Evolutionary conservation across 768 basidiomycete species (phyloP), one percentile per base, ranked within the genome.

Genomic region (Agrocybe pediades): DNA sequence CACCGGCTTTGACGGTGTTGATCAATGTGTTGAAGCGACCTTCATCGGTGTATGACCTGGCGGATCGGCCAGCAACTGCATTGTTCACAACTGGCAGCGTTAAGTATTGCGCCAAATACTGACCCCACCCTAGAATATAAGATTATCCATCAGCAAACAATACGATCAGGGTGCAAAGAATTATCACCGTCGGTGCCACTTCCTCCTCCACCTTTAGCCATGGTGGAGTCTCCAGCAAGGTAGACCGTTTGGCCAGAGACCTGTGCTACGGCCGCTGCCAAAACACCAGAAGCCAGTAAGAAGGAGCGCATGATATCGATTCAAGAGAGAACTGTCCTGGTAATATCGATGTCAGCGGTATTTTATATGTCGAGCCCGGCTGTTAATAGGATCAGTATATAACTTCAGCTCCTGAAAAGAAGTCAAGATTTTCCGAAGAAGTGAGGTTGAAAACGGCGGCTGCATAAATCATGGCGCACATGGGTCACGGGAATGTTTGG

Each of bases 31-130:
- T 69, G 61, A 81, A 80, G 7, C 74, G 68, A 29, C 79, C 79
- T 57, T 79, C 75, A 17, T 78, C 76, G 11, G 75, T 77, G 55
- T 72, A 82, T 40, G 75, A 77, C 30, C 80, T 69, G 1, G 80
- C 73, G 42, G 72, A 76, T 6, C 74, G 68, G 3, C 80, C 80
- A 7, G 70, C 76, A 39, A 80, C 71, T 0, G 80, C 80, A 41
- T 67, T 57, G 58, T 82, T 82, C 15, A 77, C 70, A 8, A 80
- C 74, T 1, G 75, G 70, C 45, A 80, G 65, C 2, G 68, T 70
- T 27, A 79, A 51, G 40, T 71, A 79, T 58, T 75, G 72, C 3
- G 59, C 68, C 11, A 79, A 61, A 53, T 73, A 74, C 55, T 76
- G 71, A 1, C 73, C 79, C 79, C 79, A 80, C 11, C 77, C 77